phyloP scores from a whole-genome alignment of 2,329 filamentous ascomycete genomes.

The Immersiporthe knoxdaviesiana region DNA sequence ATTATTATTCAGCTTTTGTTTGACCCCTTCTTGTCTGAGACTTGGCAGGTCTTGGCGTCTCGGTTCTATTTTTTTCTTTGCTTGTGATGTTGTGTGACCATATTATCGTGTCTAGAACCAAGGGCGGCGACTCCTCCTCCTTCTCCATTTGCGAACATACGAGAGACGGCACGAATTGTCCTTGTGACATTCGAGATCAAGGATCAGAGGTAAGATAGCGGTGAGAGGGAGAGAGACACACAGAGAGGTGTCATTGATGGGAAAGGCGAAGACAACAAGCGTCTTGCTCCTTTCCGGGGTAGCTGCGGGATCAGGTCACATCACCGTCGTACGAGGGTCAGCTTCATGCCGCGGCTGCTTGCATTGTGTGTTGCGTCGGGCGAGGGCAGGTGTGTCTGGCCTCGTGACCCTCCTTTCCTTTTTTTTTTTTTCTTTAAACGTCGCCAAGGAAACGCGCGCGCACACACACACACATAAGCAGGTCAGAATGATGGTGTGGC shows the following conservation, averaged over 20 bases:
- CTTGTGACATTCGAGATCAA: background rate
- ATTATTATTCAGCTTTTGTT: background rate
- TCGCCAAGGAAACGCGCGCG: background rate
- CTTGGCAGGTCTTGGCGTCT: background rate
- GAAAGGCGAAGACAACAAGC: no score
- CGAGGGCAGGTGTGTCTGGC: background rate
- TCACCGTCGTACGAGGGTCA: background rate
- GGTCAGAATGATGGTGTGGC: background rate
- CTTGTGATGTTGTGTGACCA: background rate
- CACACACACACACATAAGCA: background rate
- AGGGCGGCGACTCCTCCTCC: background rate
- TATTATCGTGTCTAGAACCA: no score
- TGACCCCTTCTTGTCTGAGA: background rate
- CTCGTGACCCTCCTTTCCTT: background rate
- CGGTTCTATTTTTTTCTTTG: background rate
- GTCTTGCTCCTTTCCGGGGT: no score
- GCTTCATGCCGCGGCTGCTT: background rate
- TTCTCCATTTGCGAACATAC: background rate
- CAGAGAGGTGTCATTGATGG: no score
- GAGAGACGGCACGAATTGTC: background rate
- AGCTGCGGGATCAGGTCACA: background rate
- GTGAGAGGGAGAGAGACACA: no score
- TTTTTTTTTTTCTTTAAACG: background rate
- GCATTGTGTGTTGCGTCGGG: background rate
- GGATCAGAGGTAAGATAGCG: background rate